phyloP scores from a whole-genome alignment of 768 basidiomycete species.

The Boletus rubescentipes region DNA sequence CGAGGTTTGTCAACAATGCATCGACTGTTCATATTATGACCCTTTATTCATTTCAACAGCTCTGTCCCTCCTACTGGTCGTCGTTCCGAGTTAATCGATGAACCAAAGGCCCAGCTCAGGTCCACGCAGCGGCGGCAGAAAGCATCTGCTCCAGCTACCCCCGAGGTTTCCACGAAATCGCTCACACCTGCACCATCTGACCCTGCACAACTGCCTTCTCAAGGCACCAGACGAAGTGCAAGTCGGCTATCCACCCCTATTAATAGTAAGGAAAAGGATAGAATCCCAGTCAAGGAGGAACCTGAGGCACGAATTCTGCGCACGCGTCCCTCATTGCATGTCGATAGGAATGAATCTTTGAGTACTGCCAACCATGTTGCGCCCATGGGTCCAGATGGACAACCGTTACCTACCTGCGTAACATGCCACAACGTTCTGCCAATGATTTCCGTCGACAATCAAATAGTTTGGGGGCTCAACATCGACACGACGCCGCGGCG shows the following conservation, averaged over 20 bases:
- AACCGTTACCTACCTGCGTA: slow-evolving; percentile 64
- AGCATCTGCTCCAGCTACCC: slow-evolving; percentile 41
- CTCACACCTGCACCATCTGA: slow-evolving; percentile 35
- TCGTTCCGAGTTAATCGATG: slow-evolving; percentile 29
- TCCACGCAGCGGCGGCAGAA: slow-evolving; percentile 61
- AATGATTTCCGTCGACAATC: slow-evolving; percentile 70
- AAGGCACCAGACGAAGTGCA: slow-evolving; percentile 28
- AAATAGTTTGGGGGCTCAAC: slow-evolving; percentile 72
- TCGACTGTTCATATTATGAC: slow-evolving; percentile 11
- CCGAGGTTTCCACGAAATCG: slow-evolving; percentile 45
- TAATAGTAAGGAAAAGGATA: slow-evolving; percentile 39
- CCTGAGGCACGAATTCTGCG: slow-evolving; percentile 52
- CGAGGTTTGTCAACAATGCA: slow-evolving; percentile 21
- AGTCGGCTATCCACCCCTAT: slow-evolving; percentile 33
- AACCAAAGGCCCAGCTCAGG: slow-evolving; percentile 40
- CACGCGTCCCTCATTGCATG: slow-evolving; percentile 41
- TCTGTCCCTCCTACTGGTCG: slow-evolving; percentile 28
- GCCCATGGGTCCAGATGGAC: slow-evolving; percentile 62
- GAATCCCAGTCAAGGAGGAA: slow-evolving; percentile 46
- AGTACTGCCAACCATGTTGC: slow-evolving; percentile 43
- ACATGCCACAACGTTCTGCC: slow-evolving; percentile 73
- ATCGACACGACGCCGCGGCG: slow-evolving; percentile 44
- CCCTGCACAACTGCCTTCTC: slow-evolving; percentile 28
- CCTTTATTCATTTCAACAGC: slow-evolving; percentile 9
- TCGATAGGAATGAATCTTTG: slow-evolving; percentile 35